Evolutionary conservation across 441 rosid species (phyloP), one percentile per base, ranked within the genome.

Genomic region (Brassica balearica): DNA sequence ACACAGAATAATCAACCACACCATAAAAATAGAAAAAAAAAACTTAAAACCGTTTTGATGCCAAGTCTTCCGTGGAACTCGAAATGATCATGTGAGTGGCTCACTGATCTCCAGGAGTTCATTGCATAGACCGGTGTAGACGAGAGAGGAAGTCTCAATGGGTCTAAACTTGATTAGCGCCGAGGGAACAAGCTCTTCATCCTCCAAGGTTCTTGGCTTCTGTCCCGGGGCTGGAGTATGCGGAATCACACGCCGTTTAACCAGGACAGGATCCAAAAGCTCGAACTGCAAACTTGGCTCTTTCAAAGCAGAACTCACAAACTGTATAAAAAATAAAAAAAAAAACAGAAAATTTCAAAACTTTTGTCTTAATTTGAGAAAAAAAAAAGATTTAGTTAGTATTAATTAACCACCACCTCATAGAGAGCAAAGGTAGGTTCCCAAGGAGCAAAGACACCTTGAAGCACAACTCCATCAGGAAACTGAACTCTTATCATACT

Each of bases 391-490:
- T 4, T 25, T 55, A 46, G 9, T 32, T 48, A 51, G 9, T 53
- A 15, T 14, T 38, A 58, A 19, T 19, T 19, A 19, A 19, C 19
- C 19, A 56, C 14, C 6, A 91, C 98, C 97, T 91, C 90, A 43
- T 93, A 93, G 23, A 93, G 88, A 75, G 92, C 82, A 83, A 77
- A 81, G 7, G 99, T 95, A 58, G 84, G 84, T 84, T 95, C 98
- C 97, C 92, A 88, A 67, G 97, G 98, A 65, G 90, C 87, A 82
- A 95, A 95, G 72, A 87, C 84, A 41, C 93, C 99, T 78, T 93
- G 99, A 77, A 95, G 95, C 70, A 93, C 94, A 78, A 91, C 92
- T 9, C 95, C 97, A 4, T 95, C 99, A 0, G 97, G 98, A 80
- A 95, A 92, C 78, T 95, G 99, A 46, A 93, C 68, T 41, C 95